phyloP scores from a whole-genome alignment of 1,284 basidiomycete species.

The Malassezia nana region DNA sequence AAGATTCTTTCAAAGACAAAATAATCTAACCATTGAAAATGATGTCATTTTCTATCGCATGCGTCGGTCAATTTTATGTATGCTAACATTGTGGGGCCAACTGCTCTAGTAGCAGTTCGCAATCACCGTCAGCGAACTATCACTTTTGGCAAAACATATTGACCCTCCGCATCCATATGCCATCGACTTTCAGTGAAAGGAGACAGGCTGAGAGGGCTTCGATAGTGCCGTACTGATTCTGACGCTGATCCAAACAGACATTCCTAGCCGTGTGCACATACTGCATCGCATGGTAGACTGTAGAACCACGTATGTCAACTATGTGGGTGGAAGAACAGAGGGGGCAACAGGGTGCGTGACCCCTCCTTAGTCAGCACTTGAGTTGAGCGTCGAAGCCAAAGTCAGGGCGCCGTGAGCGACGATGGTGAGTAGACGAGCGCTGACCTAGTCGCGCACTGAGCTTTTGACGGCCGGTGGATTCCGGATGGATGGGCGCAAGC shows the following conservation, averaged over 20 bases:
- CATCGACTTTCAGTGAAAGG: conserved; percentile 7
- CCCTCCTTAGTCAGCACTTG: conserved; percentile 5
- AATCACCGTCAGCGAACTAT: conserved; percentile 1
- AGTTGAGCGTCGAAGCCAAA: too few species aligned
- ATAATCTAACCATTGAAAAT: too few species aligned
- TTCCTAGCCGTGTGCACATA: too few species aligned
- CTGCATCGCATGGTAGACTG: too few species aligned
- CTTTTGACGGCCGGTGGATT: conserved; percentile 71
- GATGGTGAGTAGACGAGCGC: conserved; percentile 7
- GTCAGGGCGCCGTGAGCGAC: background rate
- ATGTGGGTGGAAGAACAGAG: background rate
- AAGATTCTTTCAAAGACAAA: too few species aligned
- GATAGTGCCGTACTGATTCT: conserved; percentile 16
- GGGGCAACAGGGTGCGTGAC: background rate
- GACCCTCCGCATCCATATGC: conserved; percentile 21
- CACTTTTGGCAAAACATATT: conserved; percentile 20
- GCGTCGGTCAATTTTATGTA: background rate
- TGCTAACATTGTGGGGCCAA: background rate
- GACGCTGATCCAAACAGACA: conserved; percentile 1
- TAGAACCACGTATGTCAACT: too few species aligned
- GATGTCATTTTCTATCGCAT: too few species aligned
- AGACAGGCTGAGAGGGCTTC: conserved; percentile 19
- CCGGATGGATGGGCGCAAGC: conserved; percentile 79
- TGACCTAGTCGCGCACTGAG: conserved; percentile 61
- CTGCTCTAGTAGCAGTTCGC: background rate